Conservation (phyloP, 108 stramenopile genomes). For the Cyclotella choctawhatcheeana region DNA sequence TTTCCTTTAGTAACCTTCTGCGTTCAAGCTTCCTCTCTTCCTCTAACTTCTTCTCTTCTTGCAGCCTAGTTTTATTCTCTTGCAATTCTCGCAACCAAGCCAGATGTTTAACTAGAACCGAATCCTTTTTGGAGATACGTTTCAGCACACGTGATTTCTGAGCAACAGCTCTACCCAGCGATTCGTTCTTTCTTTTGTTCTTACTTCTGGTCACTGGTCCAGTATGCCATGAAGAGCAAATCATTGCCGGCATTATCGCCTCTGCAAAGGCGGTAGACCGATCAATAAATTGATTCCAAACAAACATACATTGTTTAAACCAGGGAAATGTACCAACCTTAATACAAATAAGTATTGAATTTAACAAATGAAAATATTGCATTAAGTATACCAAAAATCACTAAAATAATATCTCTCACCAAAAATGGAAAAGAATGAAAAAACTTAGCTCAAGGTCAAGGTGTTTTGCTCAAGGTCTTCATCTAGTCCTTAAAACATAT, state of each 20-base stretch:
- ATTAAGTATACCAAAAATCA: too few species aligned
- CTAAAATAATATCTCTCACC: too few species aligned
- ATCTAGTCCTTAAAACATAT: neutral
- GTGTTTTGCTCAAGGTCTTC: too few species aligned
- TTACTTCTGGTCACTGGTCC: neutral
- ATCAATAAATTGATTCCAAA: too few species aligned
- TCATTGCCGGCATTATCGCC: neutral
- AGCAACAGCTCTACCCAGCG: slow-evolving; percentile 31
- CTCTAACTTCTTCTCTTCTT: slow-evolving; percentile 41
- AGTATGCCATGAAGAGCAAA: slow-evolving; percentile 6
- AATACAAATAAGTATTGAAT: too few species aligned
- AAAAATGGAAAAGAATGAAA: too few species aligned
- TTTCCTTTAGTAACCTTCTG: slow-evolving; percentile 48
- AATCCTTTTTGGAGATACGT: slow-evolving; percentile 47
- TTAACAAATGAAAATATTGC: too few species aligned
- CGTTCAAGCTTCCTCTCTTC: slow-evolving; percentile 33
- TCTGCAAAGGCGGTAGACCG: too few species aligned
- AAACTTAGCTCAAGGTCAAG: too few species aligned
- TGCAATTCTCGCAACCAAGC: slow-evolving; percentile 50
- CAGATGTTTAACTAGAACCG: slow-evolving; percentile 38
- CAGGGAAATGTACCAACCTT: too few species aligned
- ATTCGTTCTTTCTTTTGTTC: slow-evolving; percentile 21
- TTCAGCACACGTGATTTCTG: slow-evolving; percentile 49
- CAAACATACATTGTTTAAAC: too few species aligned
- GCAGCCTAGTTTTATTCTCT: slow-evolving; percentile 19